Percentiles rank a stretch among this genome's conserved stretches.
These are phyloP conservation scores for Stenocarpella maydis DNA, from an alignment of 2,329 filamentous ascomycete species.

Conservation along the genomic window DNA sequence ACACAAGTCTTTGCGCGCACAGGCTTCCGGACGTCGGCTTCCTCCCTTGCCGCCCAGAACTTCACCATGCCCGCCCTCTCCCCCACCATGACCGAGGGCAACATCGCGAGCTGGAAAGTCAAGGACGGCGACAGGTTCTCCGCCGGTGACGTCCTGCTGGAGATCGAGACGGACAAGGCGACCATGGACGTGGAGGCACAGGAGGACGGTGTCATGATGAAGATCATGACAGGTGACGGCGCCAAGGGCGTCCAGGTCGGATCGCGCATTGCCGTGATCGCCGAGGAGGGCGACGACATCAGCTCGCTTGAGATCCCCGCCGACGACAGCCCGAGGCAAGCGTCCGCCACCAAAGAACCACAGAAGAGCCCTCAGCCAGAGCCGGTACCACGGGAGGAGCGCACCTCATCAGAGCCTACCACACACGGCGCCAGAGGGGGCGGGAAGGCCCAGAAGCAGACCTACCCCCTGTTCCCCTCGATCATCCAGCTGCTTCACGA, in stretches of 20 bases:
- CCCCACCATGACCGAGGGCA: constrained; percentile 93
- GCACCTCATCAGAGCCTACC: constrained; percentile 33
- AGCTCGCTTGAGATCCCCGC: constrained; percentile 76
- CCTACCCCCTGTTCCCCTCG: constrained; percentile 81
- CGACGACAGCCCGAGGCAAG: constrained; percentile 63
- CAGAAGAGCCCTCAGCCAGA: constrained; percentile 31
- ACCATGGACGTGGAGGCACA: constrained; percentile 95
- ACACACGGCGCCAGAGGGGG: constrained; percentile 41
- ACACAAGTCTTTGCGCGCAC: constrained; percentile 33
- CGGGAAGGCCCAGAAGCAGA: constrained; percentile 68
- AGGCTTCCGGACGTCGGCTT: constrained; percentile 72
- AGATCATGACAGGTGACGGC: constrained; percentile 79
- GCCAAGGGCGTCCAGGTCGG: constrained; percentile 82
- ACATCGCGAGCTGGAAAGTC: constrained; percentile 84
- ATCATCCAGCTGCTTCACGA: constrained; percentile 83
- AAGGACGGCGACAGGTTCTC: constrained; percentile 86
- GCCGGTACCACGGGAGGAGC: constrained; percentile 38
- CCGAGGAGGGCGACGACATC: constrained; percentile 83
- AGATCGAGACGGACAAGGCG: constrained; percentile 94
- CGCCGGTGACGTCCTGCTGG: constrained; percentile 85
- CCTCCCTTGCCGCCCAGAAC: constrained; percentile 78
- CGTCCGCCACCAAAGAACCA: constrained; percentile 45
- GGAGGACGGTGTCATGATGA: constrained; percentile 86
- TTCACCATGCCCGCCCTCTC: constrained; percentile 92
- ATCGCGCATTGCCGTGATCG: constrained; percentile 81